Conservation (phyloP, 2,329 filamentous ascomycete species). For the Nemania sp. region DNA sequence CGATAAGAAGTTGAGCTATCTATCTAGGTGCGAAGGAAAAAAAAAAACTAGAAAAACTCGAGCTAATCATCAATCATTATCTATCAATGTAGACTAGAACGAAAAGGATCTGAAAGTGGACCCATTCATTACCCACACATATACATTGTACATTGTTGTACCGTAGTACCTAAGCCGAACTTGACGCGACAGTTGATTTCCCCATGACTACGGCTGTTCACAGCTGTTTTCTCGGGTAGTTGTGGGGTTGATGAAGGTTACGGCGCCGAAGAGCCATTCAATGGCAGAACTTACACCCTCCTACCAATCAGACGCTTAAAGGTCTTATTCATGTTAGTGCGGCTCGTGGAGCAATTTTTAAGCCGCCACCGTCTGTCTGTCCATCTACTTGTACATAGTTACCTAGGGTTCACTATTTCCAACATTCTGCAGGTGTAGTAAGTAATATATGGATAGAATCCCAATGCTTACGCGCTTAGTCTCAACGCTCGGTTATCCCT, state of each 20-base stretch:
- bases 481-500: neutral
- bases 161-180: no score
- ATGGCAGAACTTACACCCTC: no score
- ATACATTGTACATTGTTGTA: no score
- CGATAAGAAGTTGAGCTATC: slow-evolving; percentile 4
- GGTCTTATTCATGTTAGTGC: no score
- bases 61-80: neutral
- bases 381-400: no score
- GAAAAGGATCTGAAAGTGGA: neutral
- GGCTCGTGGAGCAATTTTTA: neutral
- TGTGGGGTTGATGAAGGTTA: no score
- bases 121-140: neutral
- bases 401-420: no score
- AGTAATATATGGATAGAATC: neutral
- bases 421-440: no score
- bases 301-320: no score
- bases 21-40: neutral
- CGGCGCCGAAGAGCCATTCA: no score
- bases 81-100: neutral
- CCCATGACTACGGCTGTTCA: no score
- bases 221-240: neutral
- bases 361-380: neutral
- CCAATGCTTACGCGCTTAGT: neutral
- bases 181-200: no score
- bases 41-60: slow-evolving; percentile 2